Evolutionary conservation across 371 early-diverging fungal species (phyloP).

Genomic region (Actinomucor elegans): DNA sequence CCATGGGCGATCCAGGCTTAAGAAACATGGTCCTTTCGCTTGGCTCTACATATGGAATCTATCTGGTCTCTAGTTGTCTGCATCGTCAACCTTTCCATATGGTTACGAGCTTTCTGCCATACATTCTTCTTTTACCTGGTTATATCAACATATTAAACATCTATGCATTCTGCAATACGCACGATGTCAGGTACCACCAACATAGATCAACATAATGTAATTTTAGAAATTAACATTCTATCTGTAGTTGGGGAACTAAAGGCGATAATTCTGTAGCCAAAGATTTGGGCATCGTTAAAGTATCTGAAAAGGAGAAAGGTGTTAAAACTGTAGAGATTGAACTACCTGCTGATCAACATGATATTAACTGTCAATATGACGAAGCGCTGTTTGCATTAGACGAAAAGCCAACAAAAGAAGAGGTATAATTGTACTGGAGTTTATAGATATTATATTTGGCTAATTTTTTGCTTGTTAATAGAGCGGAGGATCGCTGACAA

Average conservation of each 20-base stretch:
- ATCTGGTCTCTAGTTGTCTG: constrained; percentile 59
- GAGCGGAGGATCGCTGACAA: constrained; percentile 38
- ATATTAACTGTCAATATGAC: constrained; percentile 76
- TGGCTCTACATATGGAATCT: constrained; percentile 66
- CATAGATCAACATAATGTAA: too few species aligned
- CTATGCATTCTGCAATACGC: constrained; percentile 74
- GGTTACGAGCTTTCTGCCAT: constrained; percentile 65
- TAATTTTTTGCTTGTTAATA: not conserved
- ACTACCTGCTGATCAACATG: constrained; percentile 68
- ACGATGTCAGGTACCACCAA: constrained; percentile 75
- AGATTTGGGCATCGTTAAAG: constrained; percentile 65
- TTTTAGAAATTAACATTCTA: not conserved
- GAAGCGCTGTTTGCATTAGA: constrained; percentile 59
- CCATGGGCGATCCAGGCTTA: constrained; percentile 47
- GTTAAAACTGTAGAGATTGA: constrained; percentile 54
- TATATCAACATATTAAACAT: constrained; percentile 68
- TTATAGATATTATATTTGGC: constrained; percentile 14
- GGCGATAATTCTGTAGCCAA: constrained; percentile 69
- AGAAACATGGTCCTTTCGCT: constrained; percentile 59
- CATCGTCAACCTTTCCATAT: constrained; percentile 70
- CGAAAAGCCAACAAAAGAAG: constrained; percentile 20
- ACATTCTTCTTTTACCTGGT: constrained; percentile 60
- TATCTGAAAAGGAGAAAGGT: constrained; percentile 50
- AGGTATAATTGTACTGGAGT: constrained; percentile 35
- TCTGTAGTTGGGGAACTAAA: constrained; percentile 89